Conservation (phyloP, 2,329 filamentous ascomycete genomes). For the Sclerotinia borealis region DNA sequence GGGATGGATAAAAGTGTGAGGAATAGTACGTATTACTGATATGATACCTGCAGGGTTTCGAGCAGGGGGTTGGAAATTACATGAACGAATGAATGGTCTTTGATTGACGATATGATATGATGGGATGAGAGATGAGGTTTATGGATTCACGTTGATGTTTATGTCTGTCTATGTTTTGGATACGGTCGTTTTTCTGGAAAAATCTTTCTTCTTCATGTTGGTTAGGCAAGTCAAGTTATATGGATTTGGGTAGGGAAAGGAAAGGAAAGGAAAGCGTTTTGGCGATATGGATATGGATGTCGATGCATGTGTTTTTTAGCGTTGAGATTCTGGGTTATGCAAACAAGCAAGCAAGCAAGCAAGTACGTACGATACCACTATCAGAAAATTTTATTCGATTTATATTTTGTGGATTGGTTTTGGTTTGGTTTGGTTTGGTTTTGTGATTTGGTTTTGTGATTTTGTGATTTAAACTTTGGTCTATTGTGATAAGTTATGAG, state of each 20-base stretch:
- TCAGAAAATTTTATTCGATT: not conserved
- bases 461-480: not conserved
- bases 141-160: not conserved
- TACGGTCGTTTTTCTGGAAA: conserved; percentile 1
- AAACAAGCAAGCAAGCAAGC: not conserved
- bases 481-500: too few relatives aligned
- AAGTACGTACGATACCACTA: conserved; percentile 3
- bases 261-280: not conserved
- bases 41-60: not conserved
- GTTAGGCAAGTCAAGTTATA: too few relatives aligned
- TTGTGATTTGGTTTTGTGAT: not conserved
- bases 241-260: too few relatives aligned
- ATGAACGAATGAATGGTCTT: not conserved
- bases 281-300: not conserved
- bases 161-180: not conserved
- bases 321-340: not conserved
- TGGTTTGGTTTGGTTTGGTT: not conserved
- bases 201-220: not conserved
- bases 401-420: not conserved
- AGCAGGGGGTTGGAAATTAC: not conserved
- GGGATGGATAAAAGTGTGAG: not conserved
- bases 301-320: not conserved
- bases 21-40: conserved; percentile 10
- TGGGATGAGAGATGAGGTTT: not conserved
- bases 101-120: not conserved